Evolutionary conservation across 2,329 filamentous ascomycete genomes (phyloP), one percentile per base, ranked within the genome.

Genomic region (Fusarium nurragi): DNA sequence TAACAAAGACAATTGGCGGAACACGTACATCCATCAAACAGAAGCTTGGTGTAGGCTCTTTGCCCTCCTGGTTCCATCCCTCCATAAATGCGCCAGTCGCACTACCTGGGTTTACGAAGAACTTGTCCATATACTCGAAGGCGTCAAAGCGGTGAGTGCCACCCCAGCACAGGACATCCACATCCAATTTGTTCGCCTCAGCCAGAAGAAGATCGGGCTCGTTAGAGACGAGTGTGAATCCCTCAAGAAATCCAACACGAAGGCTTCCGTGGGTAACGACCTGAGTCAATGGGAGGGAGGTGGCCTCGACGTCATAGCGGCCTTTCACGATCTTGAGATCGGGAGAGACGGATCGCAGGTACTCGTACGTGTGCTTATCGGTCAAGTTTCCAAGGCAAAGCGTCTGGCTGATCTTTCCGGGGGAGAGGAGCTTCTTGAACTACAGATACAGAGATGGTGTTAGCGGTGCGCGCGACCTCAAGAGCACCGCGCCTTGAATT

Each of bases 11-110:
- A 10, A 14, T 19, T 54, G 18, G n/a, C 10, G 47, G 39, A 47
- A 52, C 41, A 90, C 93, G 82, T 78, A 97, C 94, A 85, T 98
- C 94, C 94, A 98, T 97, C 77, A 98, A 80, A 74, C 95, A 97
- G 78, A 98, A 97, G 76, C 93, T 97, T 23, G 94, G 94, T 54
- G 89, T 89, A 22, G 90, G 91, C 53, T 94, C 91, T 74, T 91
- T 87, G n/a, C 79, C 82, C 37, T 84, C 85, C 48, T 80, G 79
- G 19, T 79, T 80, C 83, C 85, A 88, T 19, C 84, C 83, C 2
- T 84, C 84, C 21, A 84, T 80, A 64, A 86, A 87, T 4, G 87
- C 87, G 11, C 88, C 88, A 6, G 88, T 90, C 22, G 87, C 88
- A 72, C 84, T 89, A 5, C 88, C 88, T 3, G 88, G 88, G 72